Conservation (phyloP, 345 rosid genomes). For the Syzygium aromaticum region DNA sequence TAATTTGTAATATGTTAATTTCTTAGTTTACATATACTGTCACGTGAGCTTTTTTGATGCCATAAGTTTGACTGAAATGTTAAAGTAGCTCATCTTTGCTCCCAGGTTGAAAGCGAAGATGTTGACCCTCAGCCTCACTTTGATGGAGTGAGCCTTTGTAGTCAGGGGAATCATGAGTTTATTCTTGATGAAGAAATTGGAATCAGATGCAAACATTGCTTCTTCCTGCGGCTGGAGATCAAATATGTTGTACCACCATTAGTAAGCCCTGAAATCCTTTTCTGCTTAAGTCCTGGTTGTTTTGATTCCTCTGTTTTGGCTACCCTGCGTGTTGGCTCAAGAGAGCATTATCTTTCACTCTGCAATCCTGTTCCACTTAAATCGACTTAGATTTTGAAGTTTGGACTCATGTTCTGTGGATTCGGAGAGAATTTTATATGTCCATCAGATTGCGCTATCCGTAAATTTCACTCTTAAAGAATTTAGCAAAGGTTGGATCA, state of each 20-base stretch:
- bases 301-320: neutral
- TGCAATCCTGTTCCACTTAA: neutral
- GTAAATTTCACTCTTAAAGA: neutral
- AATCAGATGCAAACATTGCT: neutral
- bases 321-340: neutral
- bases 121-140: neutral
- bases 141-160: neutral
- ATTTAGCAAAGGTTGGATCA: neutral
- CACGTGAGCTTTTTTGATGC: neutral
- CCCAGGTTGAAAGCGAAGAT: neutral
- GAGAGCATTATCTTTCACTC: neutral
- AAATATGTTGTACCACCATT: neutral
- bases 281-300: neutral
- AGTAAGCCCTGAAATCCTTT: neutral
- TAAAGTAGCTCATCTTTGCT: neutral
- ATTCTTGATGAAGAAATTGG: conserved; percentile 6
- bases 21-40: neutral
- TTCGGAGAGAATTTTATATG: neutral
- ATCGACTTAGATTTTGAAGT: neutral
- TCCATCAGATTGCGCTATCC: neutral
- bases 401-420: neutral
- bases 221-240: neutral
- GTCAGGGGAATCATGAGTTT: conserved; percentile 1
- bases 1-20: neutral
- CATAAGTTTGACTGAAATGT: neutral